A percentile compares a stretch with the other conserved stretches of the same genome.
These are phyloP conservation scores for Dactylellina parvicollis DNA, from an alignment of 2,329 filamentous ascomycete genomes.

Conservation along the genomic window DNA sequence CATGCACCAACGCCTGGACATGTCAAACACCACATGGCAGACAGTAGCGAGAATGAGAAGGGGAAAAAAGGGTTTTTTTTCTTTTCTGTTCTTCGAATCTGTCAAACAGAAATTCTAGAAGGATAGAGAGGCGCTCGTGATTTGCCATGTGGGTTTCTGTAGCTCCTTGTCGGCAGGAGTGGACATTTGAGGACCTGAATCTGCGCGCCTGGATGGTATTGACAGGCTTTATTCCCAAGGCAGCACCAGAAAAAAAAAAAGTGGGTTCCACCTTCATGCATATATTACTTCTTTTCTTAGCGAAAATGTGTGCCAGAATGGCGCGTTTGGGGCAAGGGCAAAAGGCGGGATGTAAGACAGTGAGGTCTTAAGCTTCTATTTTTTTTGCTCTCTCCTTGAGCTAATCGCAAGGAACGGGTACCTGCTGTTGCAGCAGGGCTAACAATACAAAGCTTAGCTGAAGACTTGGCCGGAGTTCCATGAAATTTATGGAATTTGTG, in stretches of 20 bases:
- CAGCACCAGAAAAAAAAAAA: conserved; percentile 24
- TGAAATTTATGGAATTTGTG: conserved; percentile 1
- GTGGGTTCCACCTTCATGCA: conserved; percentile 41
- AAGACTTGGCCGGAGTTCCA: background rate
- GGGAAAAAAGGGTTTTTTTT: conserved; percentile 1
- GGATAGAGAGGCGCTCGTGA: conserved; percentile 29
- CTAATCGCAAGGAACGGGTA: conserved; percentile 27
- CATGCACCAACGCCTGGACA: conserved; percentile 10
- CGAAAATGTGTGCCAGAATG: conserved; percentile 53
- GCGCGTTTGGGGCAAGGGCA: conserved; percentile 31
- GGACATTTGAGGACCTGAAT: background rate
- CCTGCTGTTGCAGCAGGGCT: conserved; percentile 35
- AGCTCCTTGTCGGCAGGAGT: conserved; percentile 21
- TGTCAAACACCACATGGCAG: conserved; percentile 47
- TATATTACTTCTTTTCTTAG: conserved; percentile 49
- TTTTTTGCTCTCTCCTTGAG: conserved; percentile 36
- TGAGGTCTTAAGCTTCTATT: conserved; percentile 29
- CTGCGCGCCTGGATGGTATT: conserved; percentile 22
- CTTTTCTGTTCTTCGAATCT: conserved; percentile 2
- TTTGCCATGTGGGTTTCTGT: conserved; percentile 33
- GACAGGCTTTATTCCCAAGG: conserved; percentile 43
- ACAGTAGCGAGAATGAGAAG: conserved; percentile 1
- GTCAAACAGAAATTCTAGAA: conserved; percentile 47
- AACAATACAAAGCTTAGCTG: conserved; percentile 38
- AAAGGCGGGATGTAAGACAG: conserved; percentile 49